Evolutionary conservation across 2,329 filamentous ascomycete genomes (phyloP).

Genomic region (Berkeleyomyces rouxiae): DNA sequence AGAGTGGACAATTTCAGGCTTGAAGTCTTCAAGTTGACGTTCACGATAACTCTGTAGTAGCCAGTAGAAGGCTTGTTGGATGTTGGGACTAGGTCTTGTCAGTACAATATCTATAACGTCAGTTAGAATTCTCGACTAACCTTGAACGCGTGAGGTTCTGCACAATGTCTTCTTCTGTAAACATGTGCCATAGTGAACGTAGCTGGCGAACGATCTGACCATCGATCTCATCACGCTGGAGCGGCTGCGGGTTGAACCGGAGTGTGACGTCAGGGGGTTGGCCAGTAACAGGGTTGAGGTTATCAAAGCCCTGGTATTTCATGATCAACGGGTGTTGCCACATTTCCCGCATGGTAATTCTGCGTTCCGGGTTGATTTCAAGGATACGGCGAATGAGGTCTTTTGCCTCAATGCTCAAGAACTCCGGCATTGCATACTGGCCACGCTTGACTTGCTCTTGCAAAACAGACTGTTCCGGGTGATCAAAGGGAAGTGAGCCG

Average conservation of each 20-base stretch:
- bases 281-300: slow-evolving; percentile 38
- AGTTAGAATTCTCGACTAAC: slow-evolving; percentile 28
- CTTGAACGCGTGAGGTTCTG: slow-evolving; percentile 48
- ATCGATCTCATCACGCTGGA: slow-evolving; percentile 54
- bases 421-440: slow-evolving; percentile 42
- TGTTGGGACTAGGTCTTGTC: slow-evolving; percentile 47
- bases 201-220: slow-evolving; percentile 69
- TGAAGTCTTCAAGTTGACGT: slow-evolving; percentile 75
- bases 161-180: slow-evolving; percentile 54
- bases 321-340: slow-evolving; percentile 77
- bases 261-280: slow-evolving; percentile 42
- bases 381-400: slow-evolving; percentile 71
- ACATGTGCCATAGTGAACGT: slow-evolving; percentile 80
- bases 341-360: slow-evolving; percentile 65
- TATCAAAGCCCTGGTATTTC: slow-evolving; percentile 65
- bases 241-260: slow-evolving; percentile 41
- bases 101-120: slow-evolving; percentile 12
- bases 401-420: slow-evolving; percentile 50
- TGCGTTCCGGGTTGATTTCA: slow-evolving; percentile 56
- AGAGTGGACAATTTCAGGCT: slow-evolving; percentile 63
- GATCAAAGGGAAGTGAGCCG: slow-evolving; percentile 69
- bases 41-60: slow-evolving; percentile 69
- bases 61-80: slow-evolving; percentile 88
- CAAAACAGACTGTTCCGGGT: slow-evolving; percentile 44
- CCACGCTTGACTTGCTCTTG: slow-evolving; percentile 44